Evolutionary conservation across 2,329 filamentous ascomycete species (phyloP).

Genomic region (Davidsoniella neocaledoniae): DNA sequence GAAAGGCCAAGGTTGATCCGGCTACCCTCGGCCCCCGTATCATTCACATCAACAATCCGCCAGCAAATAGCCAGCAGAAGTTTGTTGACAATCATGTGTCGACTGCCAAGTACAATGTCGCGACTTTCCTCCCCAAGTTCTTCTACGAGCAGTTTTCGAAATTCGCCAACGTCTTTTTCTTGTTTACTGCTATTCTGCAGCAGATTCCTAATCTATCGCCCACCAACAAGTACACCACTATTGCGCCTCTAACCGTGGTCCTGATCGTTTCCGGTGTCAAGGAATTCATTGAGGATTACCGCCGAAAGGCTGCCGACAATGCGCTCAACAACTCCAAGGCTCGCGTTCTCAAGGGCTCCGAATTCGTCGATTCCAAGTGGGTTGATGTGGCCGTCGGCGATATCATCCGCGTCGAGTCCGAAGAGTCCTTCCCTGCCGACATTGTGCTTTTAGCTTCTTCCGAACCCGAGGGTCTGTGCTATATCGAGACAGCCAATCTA

Average conservation of each 20-base stretch:
- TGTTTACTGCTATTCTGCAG: conserved; percentile 87
- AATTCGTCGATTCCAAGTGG: conserved; percentile 80
- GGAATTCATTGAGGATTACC: conserved; percentile 84
- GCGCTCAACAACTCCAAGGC: conserved; percentile 78
- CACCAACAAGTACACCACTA: conserved; percentile 90
- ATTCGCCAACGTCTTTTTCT: conserved; percentile 97
- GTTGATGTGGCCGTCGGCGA: conserved; percentile 86
- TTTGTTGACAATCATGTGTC: conserved; percentile 95
- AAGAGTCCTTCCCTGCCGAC: conserved; percentile 89
- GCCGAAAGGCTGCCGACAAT: conserved; percentile 72
- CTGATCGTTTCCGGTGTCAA: conserved; percentile 90
- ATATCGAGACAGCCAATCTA: conserved; percentile 95
- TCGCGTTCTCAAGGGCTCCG: conserved; percentile 64
- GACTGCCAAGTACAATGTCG: conserved; percentile 89
- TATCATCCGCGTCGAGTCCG: conserved; percentile 81
- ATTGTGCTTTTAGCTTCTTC: conserved; percentile 84
- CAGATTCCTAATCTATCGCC: conserved; percentile 92
- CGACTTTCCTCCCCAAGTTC: conserved; percentile 92
- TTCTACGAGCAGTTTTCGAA: conserved; percentile 97
- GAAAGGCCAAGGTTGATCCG: conserved; percentile 68
- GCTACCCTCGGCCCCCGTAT: conserved; percentile 80
- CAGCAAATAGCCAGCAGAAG: conserved; percentile 75
- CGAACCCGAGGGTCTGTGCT: conserved; percentile 92
- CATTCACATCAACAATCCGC: conserved; percentile 91
- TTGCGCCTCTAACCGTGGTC: conserved; percentile 81